phyloP scores from a whole-genome alignment of 139 green algal genomes.

The Chlorella sp. region DNA sequence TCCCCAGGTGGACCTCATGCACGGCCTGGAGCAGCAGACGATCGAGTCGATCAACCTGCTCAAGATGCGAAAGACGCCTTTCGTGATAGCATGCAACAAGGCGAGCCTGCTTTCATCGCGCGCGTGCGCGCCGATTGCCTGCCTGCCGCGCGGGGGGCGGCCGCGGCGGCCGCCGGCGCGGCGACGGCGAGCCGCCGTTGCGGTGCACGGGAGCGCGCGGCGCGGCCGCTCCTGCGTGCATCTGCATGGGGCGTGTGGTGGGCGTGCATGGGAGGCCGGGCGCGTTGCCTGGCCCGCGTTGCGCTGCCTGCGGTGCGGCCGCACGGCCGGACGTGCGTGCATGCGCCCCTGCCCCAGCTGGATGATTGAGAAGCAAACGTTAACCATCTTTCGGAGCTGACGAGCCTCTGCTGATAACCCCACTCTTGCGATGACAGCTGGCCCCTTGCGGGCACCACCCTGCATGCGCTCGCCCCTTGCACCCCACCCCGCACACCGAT shows the following conservation, averaged over 20 bases:
- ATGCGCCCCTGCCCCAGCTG: no score
- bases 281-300: no score
- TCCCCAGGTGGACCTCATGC: slow-evolving; percentile 99
- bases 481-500: not conserved
- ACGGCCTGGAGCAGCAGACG: slow-evolving; percentile 98
- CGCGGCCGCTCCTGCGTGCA: slow-evolving; percentile 1
- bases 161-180: not conserved
- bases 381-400: no score
- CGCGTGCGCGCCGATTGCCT: not conserved
- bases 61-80: slow-evolving; percentile 96
- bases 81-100: slow-evolving; percentile 99
- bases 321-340: no score
- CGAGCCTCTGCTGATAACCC: no score
- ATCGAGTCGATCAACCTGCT: slow-evolving; percentile 97
- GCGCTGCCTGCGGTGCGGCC: no score
- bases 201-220: not conserved
- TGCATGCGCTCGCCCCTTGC: not conserved
- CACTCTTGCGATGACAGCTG: no score
- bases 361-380: no score
- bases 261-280: not conserved
- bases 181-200: no score
- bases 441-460: not conserved
- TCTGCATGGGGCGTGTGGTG: not conserved
- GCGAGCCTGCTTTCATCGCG: no score
- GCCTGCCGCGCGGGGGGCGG: not conserved